Evolutionary conservation across 257 asterid species (phyloP), one percentile per base, ranked within the genome.

Genomic region (Cinchona pubescens): DNA sequence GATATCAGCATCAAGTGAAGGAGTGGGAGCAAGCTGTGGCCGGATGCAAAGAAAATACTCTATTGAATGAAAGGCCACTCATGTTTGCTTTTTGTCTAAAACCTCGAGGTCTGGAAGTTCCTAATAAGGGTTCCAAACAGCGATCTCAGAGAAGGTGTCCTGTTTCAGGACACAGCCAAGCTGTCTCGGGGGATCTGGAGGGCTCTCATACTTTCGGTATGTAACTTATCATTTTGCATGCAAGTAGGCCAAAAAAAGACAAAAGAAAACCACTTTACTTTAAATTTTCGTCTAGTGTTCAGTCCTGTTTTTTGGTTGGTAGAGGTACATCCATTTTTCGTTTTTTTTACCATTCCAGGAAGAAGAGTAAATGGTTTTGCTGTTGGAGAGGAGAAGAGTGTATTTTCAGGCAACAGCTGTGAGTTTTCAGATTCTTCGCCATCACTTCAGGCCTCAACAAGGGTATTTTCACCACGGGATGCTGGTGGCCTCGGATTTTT

Each of bases 81-180:
- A 87, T 91, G 96, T 90, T 85, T 82, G 98, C 99, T 27, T 96
- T 96, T 81, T 96, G 99, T 84, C 81, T 89, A 69, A 90, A 85
- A 78, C 99, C 98, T 56, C 91, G 99, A 68, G 98, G 98, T 46
- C 83, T 96, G 80, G 99, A 96, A 71, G 85, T 86, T 81, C 95
- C 94, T 3, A 90, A 88, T 84, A 91, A 79, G 88, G 93, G 93
- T 56, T 88, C 97, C 37, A 96, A 93, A 81, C 99, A 93, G 68
- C 85, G 98, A 64, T 90, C 99, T 27, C 97, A 92, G 59, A 87
- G 93, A 87, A 91, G 80, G 83, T 86, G 90, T 74, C 73, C 90
- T 32, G 90, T 86, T 73, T 84, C 93, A 53, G 92, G 93, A 42
- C 89, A 85, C 79, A 87, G 81, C 80, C 95, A 87, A 62, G 75